Conservation (phyloP, 768 basidiomycete species). For the Hericium alpestre region DNA sequence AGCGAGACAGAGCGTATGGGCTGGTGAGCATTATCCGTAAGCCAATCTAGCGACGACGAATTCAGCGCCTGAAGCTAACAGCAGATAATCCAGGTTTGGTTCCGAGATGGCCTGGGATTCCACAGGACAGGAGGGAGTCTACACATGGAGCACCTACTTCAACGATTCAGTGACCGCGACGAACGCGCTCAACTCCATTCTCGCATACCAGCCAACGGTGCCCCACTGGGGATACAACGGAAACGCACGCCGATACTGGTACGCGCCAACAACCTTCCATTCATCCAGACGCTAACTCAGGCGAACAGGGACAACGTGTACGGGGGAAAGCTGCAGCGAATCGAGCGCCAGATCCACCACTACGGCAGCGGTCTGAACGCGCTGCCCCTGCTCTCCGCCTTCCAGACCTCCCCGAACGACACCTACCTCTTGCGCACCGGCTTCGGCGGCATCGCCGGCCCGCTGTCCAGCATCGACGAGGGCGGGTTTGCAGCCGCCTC, state of each 20-base stretch:
- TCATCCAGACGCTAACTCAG: background rate
- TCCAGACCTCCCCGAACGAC: constrained; percentile 35
- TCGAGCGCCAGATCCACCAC: constrained; percentile 49
- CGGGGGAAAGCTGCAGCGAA: constrained; percentile 29
- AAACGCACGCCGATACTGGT: constrained; percentile 49
- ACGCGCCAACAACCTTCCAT: constrained; percentile 4
- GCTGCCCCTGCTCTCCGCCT: constrained; percentile 40
- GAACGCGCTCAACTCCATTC: constrained; percentile 44
- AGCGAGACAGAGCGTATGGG: constrained; percentile 34
- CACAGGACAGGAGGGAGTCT: constrained; percentile 49
- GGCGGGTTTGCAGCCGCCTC: constrained; percentile 49
- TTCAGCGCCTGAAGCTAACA: too few species aligned
- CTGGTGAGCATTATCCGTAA: constrained; percentile 24
- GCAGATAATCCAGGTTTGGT: constrained; percentile 30
- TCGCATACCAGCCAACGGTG: constrained; percentile 46
- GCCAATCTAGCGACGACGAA: background rate
- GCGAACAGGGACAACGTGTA: constrained; percentile 43
- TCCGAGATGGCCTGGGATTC: constrained; percentile 50
- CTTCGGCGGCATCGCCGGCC: constrained; percentile 41
- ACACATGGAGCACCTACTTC: constrained; percentile 43
- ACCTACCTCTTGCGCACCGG: constrained; percentile 42
- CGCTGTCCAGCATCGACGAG: constrained; percentile 46
- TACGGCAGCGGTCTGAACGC: constrained; percentile 49
- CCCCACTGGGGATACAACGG: constrained; percentile 57
- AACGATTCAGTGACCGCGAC: constrained; percentile 38